phyloP scores from a whole-genome alignment of 768 basidiomycete genomes.

The Paxillus involutus region DNA sequence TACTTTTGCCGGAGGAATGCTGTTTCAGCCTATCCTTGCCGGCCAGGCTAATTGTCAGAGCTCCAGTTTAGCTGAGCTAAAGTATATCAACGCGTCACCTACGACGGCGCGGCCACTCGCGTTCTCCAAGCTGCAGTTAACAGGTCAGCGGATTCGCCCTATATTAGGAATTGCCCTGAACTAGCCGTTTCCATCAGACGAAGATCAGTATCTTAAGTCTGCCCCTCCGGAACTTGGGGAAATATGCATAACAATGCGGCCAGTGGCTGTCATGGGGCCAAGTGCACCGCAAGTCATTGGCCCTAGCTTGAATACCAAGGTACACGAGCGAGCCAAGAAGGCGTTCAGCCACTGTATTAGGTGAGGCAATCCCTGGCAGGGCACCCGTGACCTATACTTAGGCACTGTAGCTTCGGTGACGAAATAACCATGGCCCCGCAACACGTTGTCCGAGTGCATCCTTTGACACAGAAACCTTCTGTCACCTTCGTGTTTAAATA shows the following conservation, averaged over 20 bases:
- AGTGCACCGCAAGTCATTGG: not conserved
- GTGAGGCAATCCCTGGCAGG: not conserved
- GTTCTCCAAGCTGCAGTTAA: slow-evolving; percentile 8
- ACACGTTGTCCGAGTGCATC: not conserved
- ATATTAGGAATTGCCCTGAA: not conserved
- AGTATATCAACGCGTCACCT: not conserved
- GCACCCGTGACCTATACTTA: not conserved
- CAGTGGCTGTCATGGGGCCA: not conserved
- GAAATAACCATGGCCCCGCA: not conserved
- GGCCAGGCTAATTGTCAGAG: not conserved
- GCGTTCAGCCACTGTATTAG: slow-evolving; percentile 5
- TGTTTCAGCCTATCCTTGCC: not conserved
- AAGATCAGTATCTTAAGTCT: slow-evolving; percentile 5
- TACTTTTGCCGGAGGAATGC: not conserved
- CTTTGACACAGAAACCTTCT: not conserved
- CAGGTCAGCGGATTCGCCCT: not conserved
- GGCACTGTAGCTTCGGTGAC: slow-evolving; percentile 2
- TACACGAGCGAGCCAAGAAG: slow-evolving; percentile 13
- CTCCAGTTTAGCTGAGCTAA: not conserved
- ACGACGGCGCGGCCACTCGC: slow-evolving; percentile 1
- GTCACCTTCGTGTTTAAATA: slow-evolving; percentile 11
- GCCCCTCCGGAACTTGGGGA: slow-evolving; percentile 6
- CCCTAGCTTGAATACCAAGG: not conserved
- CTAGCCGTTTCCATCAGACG: not conserved
- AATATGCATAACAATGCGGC: slow-evolving; percentile 4